A percentile compares a stretch with the other conserved stretches of the same genome.
These are phyloP conservation scores for Tetrapisispora taiwanensis DNA, from an alignment of 805 yeast species.

Conservation along the genomic window DNA sequence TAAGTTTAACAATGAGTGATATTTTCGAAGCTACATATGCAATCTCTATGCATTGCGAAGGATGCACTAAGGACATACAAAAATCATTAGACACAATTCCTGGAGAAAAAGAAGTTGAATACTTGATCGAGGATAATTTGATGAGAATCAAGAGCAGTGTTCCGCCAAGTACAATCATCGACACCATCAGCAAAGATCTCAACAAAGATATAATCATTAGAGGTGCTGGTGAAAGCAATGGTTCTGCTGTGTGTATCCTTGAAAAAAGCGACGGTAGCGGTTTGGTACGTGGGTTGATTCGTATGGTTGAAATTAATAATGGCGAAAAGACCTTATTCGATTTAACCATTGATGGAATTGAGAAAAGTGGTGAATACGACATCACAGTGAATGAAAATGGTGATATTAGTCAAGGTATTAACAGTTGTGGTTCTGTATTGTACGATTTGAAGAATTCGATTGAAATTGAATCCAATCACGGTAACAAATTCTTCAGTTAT, in stretches of 20 bases:
- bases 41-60: conserved; percentile 71
- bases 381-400: conserved; percentile 66
- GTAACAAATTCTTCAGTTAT: conserved; percentile 33
- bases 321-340: conserved; percentile 51
- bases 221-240: conserved; percentile 79
- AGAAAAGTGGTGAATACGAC: conserved; percentile 48
- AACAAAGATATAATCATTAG: conserved; percentile 89
- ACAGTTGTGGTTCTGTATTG: conserved; percentile 49
- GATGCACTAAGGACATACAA: conserved; percentile 54
- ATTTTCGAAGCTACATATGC: conserved; percentile 60
- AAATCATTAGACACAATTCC: conserved; percentile 41
- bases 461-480: conserved; percentile 26
- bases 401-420: conserved; percentile 63
- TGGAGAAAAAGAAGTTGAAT: conserved; percentile 46
- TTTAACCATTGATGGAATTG: conserved; percentile 63
- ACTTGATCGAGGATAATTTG: conserved; percentile 45
- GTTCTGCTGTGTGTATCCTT: conserved; percentile 84
- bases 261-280: conserved; percentile 53
- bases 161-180: conserved; percentile 69
- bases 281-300: conserved; percentile 72
- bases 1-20: background rate
- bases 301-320: conserved; percentile 61
- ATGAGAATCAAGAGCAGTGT: conserved; percentile 59
- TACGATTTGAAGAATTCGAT: conserved; percentile 28
- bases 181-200: conserved; percentile 48